Base-by-base conservation (phyloP, 2,329 filamentous ascomycete species). In the Emergomyces pasteurianus region DNA sequence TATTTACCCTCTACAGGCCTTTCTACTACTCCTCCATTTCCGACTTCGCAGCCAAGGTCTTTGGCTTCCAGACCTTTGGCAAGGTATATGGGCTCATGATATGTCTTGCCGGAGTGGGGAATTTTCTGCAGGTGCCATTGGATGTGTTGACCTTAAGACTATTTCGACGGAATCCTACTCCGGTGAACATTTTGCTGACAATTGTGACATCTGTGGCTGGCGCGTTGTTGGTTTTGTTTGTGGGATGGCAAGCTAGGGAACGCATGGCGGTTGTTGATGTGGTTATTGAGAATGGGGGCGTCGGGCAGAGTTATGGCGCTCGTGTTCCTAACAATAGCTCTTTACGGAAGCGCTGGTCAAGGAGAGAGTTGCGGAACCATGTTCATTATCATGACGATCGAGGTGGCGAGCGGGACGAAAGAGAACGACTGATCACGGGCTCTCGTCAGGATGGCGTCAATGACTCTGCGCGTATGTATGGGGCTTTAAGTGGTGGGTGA, bases 11-110 rank as follows among this genome's bases (percentile, higher is more conserved):
- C 26, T 92, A 94, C 69, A 84, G 91, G 0, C 91, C 92, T 0
- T 85, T 96, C 36, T 96, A 95, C 75, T 96, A 96, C 76, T 95
- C 90, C 0, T 85, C 90, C 8, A 89, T 96, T 61, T 92, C 87
- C 31, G 91, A 96, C 76, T 95, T 95, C 72, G 84, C 85, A 16
- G 91, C 90, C 65, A 96, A 95, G 74, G 90, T 96, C 38, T 96
- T 96, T 71, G 91, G 91, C 16, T 95, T 96, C 75, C 81, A 86
- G 60, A 96, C 90, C 0, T 96, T 96, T 67, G 91, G 91, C 47
- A 94, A 88, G 54, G 90, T 96, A 36, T 96, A 96, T 74, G 92
- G 92, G 4, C 81, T 91, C 12, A 90, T 95, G 67, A 95, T 95
- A 67, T 95, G 89, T 72, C 77, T 94, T 2, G 87, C 90, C 0